Percentiles rank a stretch among this genome's conserved stretches.
These are phyloP conservation scores for Puccinia horiana DNA, from an alignment of 1,284 basidiomycete species.

Conservation along the genomic window DNA sequence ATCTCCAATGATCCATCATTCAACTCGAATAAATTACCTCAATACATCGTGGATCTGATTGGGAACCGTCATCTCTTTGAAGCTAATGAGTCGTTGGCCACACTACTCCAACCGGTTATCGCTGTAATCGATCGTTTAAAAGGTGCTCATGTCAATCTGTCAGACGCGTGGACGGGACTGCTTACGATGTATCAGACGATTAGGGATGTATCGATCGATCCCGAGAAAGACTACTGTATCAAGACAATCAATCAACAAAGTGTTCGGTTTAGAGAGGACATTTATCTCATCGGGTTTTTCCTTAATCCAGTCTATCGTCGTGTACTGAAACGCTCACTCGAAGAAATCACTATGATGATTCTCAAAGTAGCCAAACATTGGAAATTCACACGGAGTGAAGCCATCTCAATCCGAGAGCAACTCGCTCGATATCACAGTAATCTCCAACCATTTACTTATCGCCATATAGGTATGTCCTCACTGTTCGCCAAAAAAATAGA, in stretches of 20 bases:
- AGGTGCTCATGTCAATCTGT: neutral
- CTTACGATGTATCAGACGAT: neutral
- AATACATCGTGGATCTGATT: neutral
- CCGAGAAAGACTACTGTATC: slow-evolving; percentile 12
- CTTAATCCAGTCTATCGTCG: slow-evolving; percentile 21
- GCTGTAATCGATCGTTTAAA: neutral
- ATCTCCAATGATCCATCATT: neutral
- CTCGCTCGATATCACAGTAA: slow-evolving; percentile 1
- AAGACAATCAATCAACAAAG: neutral
- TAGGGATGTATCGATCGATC: neutral
- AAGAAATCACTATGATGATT: neutral
- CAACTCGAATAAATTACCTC: neutral
- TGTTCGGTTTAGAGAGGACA: neutral
- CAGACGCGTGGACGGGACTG: slow-evolving; percentile 13
- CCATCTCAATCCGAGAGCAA: slow-evolving; percentile 2
- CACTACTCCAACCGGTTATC: neutral
- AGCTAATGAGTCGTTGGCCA: neutral
- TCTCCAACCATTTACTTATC: neutral
- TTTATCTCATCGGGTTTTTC: slow-evolving; percentile 20
- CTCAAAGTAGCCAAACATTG: slow-evolving; percentile 6
- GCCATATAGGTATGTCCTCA: neutral
- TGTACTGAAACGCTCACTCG: neutral
- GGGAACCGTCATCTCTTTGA: slow-evolving; percentile 1
- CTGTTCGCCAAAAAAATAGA: neutral
- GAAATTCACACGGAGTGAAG: neutral